These are phyloP conservation scores for Diaporthe eres DNA, from an alignment of 2,329 filamentous ascomycete genomes.

Conservation along the genomic window DNA sequence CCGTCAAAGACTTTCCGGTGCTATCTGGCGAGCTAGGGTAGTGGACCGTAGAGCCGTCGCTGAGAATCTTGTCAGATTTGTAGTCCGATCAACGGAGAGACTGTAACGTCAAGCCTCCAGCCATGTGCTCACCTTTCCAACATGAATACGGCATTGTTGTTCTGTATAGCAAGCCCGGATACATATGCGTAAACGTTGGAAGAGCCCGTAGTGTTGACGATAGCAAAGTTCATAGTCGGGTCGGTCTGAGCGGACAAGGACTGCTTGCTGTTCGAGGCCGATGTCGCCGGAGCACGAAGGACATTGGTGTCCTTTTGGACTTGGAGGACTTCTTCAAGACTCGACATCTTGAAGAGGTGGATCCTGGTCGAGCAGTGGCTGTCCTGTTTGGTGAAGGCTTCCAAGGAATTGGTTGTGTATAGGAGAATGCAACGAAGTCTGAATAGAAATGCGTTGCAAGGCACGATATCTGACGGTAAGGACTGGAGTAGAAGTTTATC, in stretches of 20 bases:
- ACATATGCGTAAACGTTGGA: slow-evolving; percentile 77
- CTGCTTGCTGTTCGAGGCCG: slow-evolving; percentile 5
- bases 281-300: slow-evolving; percentile 44
- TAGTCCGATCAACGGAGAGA: neutral
- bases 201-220: slow-evolving; percentile 76
- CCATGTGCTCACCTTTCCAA: slow-evolving; percentile 60
- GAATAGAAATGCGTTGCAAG: neutral
- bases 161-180: slow-evolving; percentile 75
- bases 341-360: slow-evolving; percentile 45
- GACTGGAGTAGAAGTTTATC: slow-evolving; percentile 11
- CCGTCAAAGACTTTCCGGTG: slow-evolving; percentile 64
- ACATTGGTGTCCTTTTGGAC: slow-evolving; percentile 46
- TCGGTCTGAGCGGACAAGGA: slow-evolving; percentile 30
- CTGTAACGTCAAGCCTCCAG: no score
- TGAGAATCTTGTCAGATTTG: slow-evolving; percentile 6
- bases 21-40: slow-evolving; percentile 71
- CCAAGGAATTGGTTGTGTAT: neutral
- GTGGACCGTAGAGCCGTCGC: slow-evolving; percentile 75
- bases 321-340: slow-evolving; percentile 46
- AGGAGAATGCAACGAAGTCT: neutral
- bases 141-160: slow-evolving; percentile 72
- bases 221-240: slow-evolving; percentile 69
- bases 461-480: neutral
- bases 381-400: neutral
- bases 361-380: neutral